A percentile compares a stretch with the other conserved stretches of the same genome.
Conservation (phyloP, 2,329 filamentous ascomycete species). For the Colletotrichum filicis region DNA sequence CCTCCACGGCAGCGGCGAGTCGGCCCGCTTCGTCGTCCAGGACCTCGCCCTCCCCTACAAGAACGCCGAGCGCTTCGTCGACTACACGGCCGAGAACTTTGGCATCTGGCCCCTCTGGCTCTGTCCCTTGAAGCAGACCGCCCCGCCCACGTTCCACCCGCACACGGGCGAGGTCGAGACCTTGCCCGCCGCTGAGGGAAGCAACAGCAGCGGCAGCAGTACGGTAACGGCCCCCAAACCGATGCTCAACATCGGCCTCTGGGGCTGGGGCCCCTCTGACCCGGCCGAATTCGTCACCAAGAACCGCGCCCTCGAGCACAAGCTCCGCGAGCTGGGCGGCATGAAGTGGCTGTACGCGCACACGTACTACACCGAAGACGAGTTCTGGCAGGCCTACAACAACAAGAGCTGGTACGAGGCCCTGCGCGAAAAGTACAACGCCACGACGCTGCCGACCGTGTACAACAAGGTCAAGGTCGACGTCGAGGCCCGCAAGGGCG, state of each 20-base stretch:
- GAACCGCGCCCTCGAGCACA: slow-evolving; percentile 78
- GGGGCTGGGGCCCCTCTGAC: slow-evolving; percentile 77
- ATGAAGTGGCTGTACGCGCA: slow-evolving; percentile 92
- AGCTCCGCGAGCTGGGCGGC: slow-evolving; percentile 75
- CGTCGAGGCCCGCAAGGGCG: slow-evolving; percentile 54
- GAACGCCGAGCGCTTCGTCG: slow-evolving; percentile 62
- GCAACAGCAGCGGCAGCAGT: slow-evolving; percentile 9
- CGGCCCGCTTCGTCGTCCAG: slow-evolving; percentile 74
- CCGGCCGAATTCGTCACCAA: slow-evolving; percentile 70
- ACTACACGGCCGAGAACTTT: slow-evolving; percentile 62
- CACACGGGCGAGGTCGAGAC: slow-evolving; percentile 52
- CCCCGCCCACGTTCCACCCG: slow-evolving; percentile 66
- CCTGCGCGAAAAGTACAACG: slow-evolving; percentile 71
- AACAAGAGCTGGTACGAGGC: slow-evolving; percentile 68
- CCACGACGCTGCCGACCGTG: slow-evolving; percentile 71
- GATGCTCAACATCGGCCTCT: slow-evolving; percentile 77
- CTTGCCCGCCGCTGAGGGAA: slow-evolving; percentile 10
- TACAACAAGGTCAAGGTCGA: slow-evolving; percentile 77
- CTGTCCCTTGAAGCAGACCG: slow-evolving; percentile 62
- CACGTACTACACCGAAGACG: slow-evolving; percentile 80
- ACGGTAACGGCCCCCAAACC: slow-evolving; percentile 38
- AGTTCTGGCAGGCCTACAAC: slow-evolving; percentile 76
- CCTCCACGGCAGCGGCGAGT: slow-evolving; percentile 74
- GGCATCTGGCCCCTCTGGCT: slow-evolving; percentile 71
- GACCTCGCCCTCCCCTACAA: slow-evolving; percentile 70